Base-by-base conservation (phyloP, 306 rosid genomes). In the Mimosa pudica region DNA sequence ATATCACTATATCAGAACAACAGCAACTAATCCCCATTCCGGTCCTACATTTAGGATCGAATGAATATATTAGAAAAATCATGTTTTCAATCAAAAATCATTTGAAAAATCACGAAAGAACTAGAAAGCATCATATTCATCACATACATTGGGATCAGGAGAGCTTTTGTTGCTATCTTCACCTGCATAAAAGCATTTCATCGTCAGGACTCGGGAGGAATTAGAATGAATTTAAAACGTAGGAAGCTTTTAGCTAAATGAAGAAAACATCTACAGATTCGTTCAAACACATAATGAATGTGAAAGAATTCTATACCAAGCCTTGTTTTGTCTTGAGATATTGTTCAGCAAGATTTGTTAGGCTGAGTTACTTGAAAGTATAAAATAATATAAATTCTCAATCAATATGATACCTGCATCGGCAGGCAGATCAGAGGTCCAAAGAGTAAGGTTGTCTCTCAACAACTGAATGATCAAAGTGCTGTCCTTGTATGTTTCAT, bases 391-490 rank as follows among this genome's bases (percentile, higher is more conserved):
- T 77, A 35, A 67, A 46, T 71, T 79, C 8, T 73, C 8, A 32
- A 42, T 70, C 30, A 70, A 62, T 35, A 76, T 4, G 24, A 71
- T 91, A 94, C 98, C 98, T 92, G 97, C 98, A 80, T 94, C 97
- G 81, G 90, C 98, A 79, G 98, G 98, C 85, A 94, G 86, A 88
- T 94, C 97, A 8, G 98, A 92, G 89, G 97, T 94, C 98, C 98
- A 94, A 62, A 94, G 97, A 75, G 98, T 94, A 63, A 92, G 92
- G 77, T 94, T 94, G 87, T 94, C 98, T 89, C 98, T 94, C 91
- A 94, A 84, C 88, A 94, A 75, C 84, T 94, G 98, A 97, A 94
- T 94, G 80, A 94, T 94, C 85, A 92, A 90, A 82, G 98, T 94
- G 85, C 98, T 94, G 82, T 94, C 98, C 83, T 94, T 94, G 91